Percentiles rank a stretch among this genome's conserved stretches.
Evolutionary conservation across 805 yeast genomes (phyloP).

Genomic region (Millerozyma miso): DNA sequence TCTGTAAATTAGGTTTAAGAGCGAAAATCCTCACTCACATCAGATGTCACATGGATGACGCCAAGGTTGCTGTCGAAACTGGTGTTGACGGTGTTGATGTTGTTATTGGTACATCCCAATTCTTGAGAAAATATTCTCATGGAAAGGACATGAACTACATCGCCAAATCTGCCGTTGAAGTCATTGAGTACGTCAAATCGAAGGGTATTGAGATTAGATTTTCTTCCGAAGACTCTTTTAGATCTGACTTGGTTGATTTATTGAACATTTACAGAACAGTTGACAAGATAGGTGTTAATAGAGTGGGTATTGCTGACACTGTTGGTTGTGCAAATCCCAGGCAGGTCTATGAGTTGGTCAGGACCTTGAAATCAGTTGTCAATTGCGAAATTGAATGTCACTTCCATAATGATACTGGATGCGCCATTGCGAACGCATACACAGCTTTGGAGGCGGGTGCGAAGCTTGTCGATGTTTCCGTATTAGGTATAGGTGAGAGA

Average conservation of each 20-base stretch:
- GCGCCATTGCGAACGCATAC: conserved; percentile 98
- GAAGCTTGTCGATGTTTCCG: conserved; percentile 87
- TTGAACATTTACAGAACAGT: conserved; percentile 95
- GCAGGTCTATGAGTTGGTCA: conserved; percentile 94
- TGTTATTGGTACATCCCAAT: conserved; percentile 95
- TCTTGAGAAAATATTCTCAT: conserved; percentile 89
- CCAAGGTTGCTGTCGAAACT: conserved; percentile 92
- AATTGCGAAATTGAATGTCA: conserved; percentile 97
- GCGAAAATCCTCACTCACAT: conserved; percentile 95
- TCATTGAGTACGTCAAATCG: conserved; percentile 93
- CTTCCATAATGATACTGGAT: conserved; percentile 98
- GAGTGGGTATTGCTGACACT: conserved; percentile 99
- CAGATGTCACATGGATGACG: conserved; percentile 99
- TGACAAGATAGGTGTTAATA: conserved; percentile 94
- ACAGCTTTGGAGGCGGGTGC: conserved; percentile 99
- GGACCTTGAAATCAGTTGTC: conserved; percentile 89
- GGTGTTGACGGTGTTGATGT: conserved; percentile 99
- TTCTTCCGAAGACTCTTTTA: conserved; percentile 95
- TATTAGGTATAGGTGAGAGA: conserved; percentile 97
- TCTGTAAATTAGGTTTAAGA: conserved; percentile 93
- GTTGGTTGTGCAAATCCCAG: conserved; percentile 99
- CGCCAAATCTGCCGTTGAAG: conserved; percentile 93
- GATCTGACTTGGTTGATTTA: conserved; percentile 92
- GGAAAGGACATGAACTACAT: conserved; percentile 99
- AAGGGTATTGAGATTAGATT: conserved; percentile 96